Evolutionary conservation across 495 filamentous ascomycete genomes (phyloP).

Genomic region (Annulohypoxylon stygium): DNA sequence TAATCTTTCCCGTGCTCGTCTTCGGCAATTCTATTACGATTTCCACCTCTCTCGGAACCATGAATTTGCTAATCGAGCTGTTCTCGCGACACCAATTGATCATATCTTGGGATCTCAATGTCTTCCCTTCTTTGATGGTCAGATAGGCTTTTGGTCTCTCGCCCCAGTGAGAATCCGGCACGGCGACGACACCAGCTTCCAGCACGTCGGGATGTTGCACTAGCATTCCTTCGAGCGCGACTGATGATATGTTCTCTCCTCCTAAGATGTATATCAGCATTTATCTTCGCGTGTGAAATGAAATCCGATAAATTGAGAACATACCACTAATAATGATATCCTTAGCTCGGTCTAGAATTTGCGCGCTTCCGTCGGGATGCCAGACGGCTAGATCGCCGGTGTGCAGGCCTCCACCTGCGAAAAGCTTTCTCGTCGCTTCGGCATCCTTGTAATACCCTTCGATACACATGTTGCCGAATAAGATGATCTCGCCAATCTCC

Average conservation of each 20-base stretch:
- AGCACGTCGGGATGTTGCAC: slow-evolving; percentile 88
- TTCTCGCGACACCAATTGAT: slow-evolving; percentile 87
- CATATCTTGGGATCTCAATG: slow-evolving; percentile 75
- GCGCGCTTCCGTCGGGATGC: slow-evolving; percentile 88
- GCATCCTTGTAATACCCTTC: slow-evolving; percentile 93
- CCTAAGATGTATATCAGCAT: slow-evolving; percentile 63
- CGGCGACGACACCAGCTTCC: slow-evolving; percentile 91
- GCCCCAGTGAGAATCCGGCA: slow-evolving; percentile 92
- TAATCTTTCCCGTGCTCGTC: slow-evolving; percentile 95
- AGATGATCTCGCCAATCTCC: slow-evolving; percentile 95
- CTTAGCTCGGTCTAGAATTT: slow-evolving; percentile 94
- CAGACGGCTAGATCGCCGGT: slow-evolving; percentile 93
- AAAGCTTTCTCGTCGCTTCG: slow-evolving; percentile 88
- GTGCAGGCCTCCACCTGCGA: slow-evolving; percentile 87
- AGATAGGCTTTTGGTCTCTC: slow-evolving; percentile 95
- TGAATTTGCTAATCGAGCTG: slow-evolving; percentile 88
- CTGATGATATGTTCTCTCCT: slow-evolving; percentile 95
- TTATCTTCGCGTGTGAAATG: neutral
- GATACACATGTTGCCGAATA: slow-evolving; percentile 90
- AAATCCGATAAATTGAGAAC: slow-evolving; percentile 38
- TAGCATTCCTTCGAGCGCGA: slow-evolving; percentile 93
- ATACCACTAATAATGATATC: slow-evolving; percentile 98
- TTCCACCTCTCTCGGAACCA: slow-evolving; percentile 95
- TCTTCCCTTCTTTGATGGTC: slow-evolving; percentile 76
- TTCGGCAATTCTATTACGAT: slow-evolving; percentile 90